Evolutionary conservation across 345 rosid genomes (phyloP).

Genomic region (Balakata baccata): DNA sequence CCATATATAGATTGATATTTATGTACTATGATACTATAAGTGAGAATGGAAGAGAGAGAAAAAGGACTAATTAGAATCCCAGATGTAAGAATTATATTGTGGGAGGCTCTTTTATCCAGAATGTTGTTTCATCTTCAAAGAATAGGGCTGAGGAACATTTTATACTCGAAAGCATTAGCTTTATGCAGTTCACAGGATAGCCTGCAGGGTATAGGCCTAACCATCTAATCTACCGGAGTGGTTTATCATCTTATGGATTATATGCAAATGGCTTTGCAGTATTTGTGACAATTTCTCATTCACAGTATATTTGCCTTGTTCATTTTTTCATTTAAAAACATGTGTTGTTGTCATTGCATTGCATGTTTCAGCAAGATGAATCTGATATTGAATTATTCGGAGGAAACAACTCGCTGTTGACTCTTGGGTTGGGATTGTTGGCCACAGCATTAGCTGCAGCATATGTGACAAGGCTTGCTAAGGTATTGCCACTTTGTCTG

Average conservation of each 20-base stretch:
- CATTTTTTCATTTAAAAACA: not conserved
- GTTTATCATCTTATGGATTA: not conserved
- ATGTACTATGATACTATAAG: not conserved
- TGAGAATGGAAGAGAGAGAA: not conserved
- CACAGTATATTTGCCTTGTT: too few relatives aligned
- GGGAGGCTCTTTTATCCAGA: not conserved
- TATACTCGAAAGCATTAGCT: not conserved
- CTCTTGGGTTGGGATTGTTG: constrained; percentile 80
- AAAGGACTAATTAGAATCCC: not conserved
- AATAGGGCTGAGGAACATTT: not conserved
- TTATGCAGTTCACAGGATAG: not conserved
- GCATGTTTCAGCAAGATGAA: constrained; percentile 75
- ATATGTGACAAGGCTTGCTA: constrained; percentile 83
- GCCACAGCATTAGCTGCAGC: constrained; percentile 83
- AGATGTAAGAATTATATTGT: not conserved
- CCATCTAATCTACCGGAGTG: not conserved
- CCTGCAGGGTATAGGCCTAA: not conserved
- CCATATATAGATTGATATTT: not conserved
- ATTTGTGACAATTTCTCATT: not conserved
- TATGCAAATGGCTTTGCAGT: not conserved
- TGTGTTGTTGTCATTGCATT: not conserved
- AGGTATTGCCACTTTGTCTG: constrained; percentile 41
- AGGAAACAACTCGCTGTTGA: constrained; percentile 73
- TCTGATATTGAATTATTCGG: constrained; percentile 59
- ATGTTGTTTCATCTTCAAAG: not conserved